Evolutionary conservation across 2,329 filamentous ascomycete genomes (phyloP), one percentile per base, ranked within the genome.

Genomic region (Talaromyces sp.): DNA sequence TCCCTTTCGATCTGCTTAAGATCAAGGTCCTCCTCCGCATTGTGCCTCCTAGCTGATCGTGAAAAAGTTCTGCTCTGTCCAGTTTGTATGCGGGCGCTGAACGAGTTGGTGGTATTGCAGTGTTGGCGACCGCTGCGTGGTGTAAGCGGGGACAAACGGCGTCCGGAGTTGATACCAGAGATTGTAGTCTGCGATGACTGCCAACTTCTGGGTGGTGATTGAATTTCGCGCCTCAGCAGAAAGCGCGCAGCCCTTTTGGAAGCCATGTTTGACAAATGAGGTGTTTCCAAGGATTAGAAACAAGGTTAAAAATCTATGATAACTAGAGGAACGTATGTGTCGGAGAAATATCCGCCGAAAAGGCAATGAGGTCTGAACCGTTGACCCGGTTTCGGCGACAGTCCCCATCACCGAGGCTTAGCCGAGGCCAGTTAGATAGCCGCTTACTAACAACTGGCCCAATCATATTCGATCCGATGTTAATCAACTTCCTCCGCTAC

Each of bases 1-100:
- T 98, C 95, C 67, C 95, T 88, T 67, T 98, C 93, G 63, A 93
- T 82, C 61, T 82, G 76, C 23, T 74, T 73, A 8, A 88, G 88
- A 72, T 92, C 88, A 69, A 91, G 90, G 62, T 80, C 84, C 62
- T 85, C 80, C 63, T 80, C 77, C 58, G 79, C 78, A 62, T 80
- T 72, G 59, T 71, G 71, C 48, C 75, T 74, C 57, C 70, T 72
- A 44, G 75, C 62, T 55, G 79, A 78, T 48, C 76, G 73, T 31
- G 81, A 82, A 68, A 84, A 81, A 1, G 75, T 66, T 60, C 80
- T 76, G 65, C 70, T 72, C 64, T 79, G 78, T 25, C 63, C 35
- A 33, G 46, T 23, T 31, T 40, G 52, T 16, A 48, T n/a, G 33
- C 57, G 50, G 9, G 50, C 11, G 28, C 60, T 44, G n/a, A 59